Percentiles rank a stretch among this genome's conserved stretches.
Evolutionary conservation across 1,284 basidiomycete genomes (phyloP).

Genomic region (Somion occarium): DNA sequence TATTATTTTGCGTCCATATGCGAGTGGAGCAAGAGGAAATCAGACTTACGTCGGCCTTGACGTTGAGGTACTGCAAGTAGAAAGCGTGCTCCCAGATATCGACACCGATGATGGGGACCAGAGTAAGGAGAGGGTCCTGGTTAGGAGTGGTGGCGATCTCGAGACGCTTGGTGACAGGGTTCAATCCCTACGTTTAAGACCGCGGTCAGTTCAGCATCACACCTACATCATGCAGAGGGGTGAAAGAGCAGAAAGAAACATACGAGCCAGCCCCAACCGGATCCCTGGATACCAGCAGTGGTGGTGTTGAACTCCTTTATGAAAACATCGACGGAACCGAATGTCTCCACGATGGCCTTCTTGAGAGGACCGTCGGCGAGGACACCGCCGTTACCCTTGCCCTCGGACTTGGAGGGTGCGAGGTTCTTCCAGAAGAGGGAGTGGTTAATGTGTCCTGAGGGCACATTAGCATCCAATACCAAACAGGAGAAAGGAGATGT

Average conservation of each 20-base stretch:
- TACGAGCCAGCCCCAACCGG: conserved; percentile 92
- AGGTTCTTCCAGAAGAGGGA: conserved; percentile 99
- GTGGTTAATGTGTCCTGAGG: conserved; percentile 81
- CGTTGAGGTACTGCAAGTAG: conserved; percentile 77
- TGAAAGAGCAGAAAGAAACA: conserved; percentile 33
- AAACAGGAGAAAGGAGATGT: not conserved
- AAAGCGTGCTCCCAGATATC: conserved; percentile 87
- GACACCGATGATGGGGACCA: conserved; percentile 80
- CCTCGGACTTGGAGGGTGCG: conserved; percentile 53
- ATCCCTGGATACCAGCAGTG: conserved; percentile 83
- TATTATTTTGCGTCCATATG: not conserved
- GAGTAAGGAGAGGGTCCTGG: conserved; percentile 83
- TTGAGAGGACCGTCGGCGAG: conserved; percentile 74
- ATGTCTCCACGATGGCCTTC: conserved; percentile 77
- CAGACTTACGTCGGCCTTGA: conserved; percentile 62
- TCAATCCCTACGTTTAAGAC: conserved; percentile 49
- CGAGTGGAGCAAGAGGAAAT: conserved; percentile 1
- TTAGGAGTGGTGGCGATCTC: conserved; percentile 80
- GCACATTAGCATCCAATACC: not conserved
- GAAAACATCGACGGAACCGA: conserved; percentile 76
- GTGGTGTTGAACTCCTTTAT: conserved; percentile 80
- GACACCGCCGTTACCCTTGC: conserved; percentile 56
- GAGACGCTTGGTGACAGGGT: conserved; percentile 58
- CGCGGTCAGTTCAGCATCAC: not conserved
- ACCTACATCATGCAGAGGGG: too few species aligned